phyloP scores from a whole-genome alignment of 768 basidiomycete genomes.

The Sarcodon sp. region DNA sequence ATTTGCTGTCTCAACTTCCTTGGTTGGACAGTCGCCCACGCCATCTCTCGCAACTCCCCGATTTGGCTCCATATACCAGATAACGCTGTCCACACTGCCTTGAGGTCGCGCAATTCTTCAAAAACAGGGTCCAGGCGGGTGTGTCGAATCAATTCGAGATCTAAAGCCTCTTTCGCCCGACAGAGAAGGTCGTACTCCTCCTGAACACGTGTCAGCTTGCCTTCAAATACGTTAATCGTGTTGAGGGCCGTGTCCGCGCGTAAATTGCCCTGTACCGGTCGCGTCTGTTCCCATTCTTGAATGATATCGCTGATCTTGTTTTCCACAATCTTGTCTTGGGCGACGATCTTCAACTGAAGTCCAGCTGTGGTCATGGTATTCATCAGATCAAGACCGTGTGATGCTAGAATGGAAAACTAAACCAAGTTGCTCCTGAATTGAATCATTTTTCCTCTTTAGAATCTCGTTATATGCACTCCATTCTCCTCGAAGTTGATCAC shows the following conservation, averaged over 20 bases:
- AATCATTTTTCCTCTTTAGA: conserved; percentile 93
- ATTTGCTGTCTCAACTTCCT: conserved; percentile 91
- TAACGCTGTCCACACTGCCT: conserved; percentile 97
- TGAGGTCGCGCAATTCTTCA: conserved; percentile 91
- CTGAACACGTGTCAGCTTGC: conserved; percentile 75
- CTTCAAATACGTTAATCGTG: conserved; percentile 91
- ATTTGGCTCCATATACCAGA: conserved; percentile 97
- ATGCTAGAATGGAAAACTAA: conserved; percentile 13
- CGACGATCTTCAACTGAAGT: conserved; percentile 98
- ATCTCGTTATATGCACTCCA: conserved; percentile 99
- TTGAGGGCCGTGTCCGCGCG: conserved; percentile 92
- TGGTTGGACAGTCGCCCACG: conserved; percentile 89
- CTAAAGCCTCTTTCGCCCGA: conserved; percentile 92
- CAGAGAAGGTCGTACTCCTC: conserved; percentile 95
- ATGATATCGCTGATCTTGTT: conserved; percentile 89
- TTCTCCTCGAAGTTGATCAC: conserved; percentile 93
- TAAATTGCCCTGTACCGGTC: conserved; percentile 94
- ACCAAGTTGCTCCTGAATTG: conserved; percentile 98
- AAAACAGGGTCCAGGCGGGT: conserved; percentile 89
- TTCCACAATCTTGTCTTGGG: conserved; percentile 96
- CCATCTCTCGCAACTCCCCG: conserved; percentile 72
- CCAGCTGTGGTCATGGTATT: conserved; percentile 45
- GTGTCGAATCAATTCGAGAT: conserved; percentile 82
- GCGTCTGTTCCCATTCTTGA: conserved; percentile 88
- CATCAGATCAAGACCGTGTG: neutral